These are phyloP conservation scores for Coemansia sp. DNA, from an alignment of 371 early-diverging fungal species.

Conservation along the genomic window DNA sequence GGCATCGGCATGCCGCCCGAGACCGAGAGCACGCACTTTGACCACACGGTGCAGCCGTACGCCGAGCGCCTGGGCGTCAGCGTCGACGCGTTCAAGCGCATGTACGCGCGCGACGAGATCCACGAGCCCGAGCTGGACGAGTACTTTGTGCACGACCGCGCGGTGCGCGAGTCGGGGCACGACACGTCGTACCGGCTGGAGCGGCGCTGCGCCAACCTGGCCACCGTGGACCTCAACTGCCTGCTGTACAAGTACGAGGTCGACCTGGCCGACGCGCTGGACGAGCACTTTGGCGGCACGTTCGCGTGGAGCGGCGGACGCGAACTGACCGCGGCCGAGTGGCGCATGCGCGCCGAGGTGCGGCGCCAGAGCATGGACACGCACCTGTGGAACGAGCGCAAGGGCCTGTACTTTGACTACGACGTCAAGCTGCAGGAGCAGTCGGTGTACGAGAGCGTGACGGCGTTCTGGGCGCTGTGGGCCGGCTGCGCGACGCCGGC, in stretches of 20 bases:
- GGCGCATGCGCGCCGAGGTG: conserved; percentile 55
- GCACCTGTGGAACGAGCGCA: conserved; percentile 75
- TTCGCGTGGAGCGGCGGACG: conserved; percentile 52
- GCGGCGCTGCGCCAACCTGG: conserved; percentile 84
- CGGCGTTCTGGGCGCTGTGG: conserved; percentile 80
- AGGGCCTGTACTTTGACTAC: conserved; percentile 83
- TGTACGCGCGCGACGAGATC: conserved; percentile 67
- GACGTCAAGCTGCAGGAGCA: conserved; percentile 59
- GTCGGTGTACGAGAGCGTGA: conserved; percentile 71
- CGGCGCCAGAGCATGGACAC: conserved; percentile 59
- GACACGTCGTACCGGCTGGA: conserved; percentile 96
- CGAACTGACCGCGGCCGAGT: conserved; percentile 48
- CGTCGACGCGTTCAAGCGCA: conserved; percentile 67
- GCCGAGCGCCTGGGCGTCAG: conserved; percentile 66
- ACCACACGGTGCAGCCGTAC: conserved; percentile 84
- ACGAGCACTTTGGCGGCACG: conserved; percentile 55
- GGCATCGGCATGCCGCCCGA: conserved; percentile 97
- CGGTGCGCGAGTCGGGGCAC: conserved; percentile 96
- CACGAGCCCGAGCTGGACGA: conserved; percentile 83
- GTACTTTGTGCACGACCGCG: conserved; percentile 96
- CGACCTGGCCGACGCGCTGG: conserved; percentile 79
- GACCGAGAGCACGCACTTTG: conserved; percentile 93
- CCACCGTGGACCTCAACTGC: conserved; percentile 89
- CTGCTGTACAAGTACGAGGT: conserved; percentile 93
- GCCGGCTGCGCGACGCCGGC: conserved; percentile 63